Evolutionary conservation across 2,329 filamentous ascomycete genomes (phyloP), one percentile per base, ranked within the genome.

Genomic region (Aspergillus niger): DNA sequence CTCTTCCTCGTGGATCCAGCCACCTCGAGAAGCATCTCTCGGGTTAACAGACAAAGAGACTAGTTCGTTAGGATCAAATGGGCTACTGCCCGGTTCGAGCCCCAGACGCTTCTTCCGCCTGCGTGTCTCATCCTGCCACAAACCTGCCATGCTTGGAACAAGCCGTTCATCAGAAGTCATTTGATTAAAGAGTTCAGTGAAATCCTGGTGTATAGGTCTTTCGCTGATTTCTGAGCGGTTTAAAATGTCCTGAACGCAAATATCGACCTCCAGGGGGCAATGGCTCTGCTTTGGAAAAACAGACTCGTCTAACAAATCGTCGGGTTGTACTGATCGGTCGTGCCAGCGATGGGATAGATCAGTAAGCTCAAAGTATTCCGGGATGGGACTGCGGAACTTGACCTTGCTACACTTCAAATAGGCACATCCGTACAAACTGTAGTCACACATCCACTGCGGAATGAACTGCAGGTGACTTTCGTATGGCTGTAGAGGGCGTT

Each of bases 401-500:
- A 88, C 86, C 64, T 86, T 90, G 8, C 81, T 81, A 53, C 87
- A 89, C 60, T 94, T 86, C 65, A 98, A 87, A 69, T 94, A 96
- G 58, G 87, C 89, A 72, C 95, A 99, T 6, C 96, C 96, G 74
- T 96, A 98, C 66, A 99, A 81, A 72, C 97, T 99, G 81, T 96
- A 99, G 75, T 99, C 96, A 65, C 89, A 90, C 95, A 99, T 98
- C 86, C 96, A 99, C 77, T 99, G 96, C 8, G 95, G 83, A 8
- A 97, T 79, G 73, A 93, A 98, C 72, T 97, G 92, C 63, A 98
- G 76, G 74, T 99, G 96, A 17, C 91, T 92, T 77, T 99, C 95
- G 72, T 95, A 96, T 0, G 95, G 94, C 71, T 98, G 94, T 47
- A 99, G 89, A 24, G 86, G 84, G 61, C 85, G 86, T 72, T 91